These are phyloP conservation scores for Naganishia liquefaciens DNA, from an alignment of 1,284 basidiomycete species.

Conservation along the genomic window DNA sequence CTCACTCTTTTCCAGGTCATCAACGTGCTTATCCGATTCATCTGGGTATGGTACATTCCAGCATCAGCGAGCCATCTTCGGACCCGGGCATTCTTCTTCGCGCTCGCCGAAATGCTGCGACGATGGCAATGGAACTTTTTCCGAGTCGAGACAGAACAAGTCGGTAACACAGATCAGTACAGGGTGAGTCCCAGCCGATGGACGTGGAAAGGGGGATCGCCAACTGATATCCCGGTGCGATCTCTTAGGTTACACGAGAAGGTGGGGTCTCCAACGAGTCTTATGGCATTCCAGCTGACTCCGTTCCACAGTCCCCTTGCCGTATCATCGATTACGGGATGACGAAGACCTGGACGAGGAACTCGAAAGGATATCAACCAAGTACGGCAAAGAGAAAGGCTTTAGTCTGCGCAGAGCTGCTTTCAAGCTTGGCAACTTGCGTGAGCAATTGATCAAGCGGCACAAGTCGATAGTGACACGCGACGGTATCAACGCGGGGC, in stretches of 20 bases:
- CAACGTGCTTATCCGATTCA: conserved; percentile 74
- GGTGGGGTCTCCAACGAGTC: conserved; percentile 6
- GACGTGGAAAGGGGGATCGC: background rate
- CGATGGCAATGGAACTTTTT: conserved; percentile 92
- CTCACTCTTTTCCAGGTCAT: conserved; percentile 41
- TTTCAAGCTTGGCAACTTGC: conserved; percentile 20
- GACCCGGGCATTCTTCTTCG: conserved; percentile 69
- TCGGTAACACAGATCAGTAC: conserved; percentile 54
- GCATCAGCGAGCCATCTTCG: conserved; percentile 58
- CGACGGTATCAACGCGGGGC: conserved; percentile 19
- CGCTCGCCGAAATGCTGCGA: conserved; percentile 73
- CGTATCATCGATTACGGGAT: conserved; percentile 29
- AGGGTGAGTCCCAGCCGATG: conserved; percentile 34
- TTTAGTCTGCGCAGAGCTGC: conserved; percentile 30
- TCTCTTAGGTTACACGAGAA: conserved; percentile 30
- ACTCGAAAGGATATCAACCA: background rate
- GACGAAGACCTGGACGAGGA: conserved; percentile 35
- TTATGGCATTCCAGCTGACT: background rate
- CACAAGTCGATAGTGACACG: background rate
- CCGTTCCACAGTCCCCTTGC: conserved; percentile 24
- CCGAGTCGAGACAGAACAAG: conserved; percentile 57
- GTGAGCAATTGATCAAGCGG: conserved; percentile 15
- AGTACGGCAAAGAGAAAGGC: conserved; percentile 23
- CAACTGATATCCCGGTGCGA: background rate
- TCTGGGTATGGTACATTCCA: conserved; percentile 79